Evolutionary conservation across 768 basidiomycete genomes (phyloP), one percentile per base, ranked within the genome.

Genomic region (Trametes sanguinea): DNA sequence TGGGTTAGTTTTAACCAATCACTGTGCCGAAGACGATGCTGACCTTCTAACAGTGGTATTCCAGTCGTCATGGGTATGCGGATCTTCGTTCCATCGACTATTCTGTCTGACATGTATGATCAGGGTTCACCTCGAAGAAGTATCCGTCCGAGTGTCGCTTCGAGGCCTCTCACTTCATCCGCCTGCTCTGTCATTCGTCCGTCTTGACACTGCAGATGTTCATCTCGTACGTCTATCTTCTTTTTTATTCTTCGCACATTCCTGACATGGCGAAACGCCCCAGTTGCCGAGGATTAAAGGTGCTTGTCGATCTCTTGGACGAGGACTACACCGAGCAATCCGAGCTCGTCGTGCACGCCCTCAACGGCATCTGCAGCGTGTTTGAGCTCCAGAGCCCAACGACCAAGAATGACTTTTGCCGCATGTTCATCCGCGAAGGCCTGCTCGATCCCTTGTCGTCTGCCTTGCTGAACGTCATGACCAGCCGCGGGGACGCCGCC

Each of bases 171-270:
- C 88, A 92, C 68, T 98, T 98, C 74, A 92, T 99, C 54, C 88
- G 92, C 30, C 76, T 95, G 13, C 83, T 98, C 29, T 97, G 96
- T 72, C 87, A 94, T 71, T 91, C 94, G 0, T 98, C 96, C 2
- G 88, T 94, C 10, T 76, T 97, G 64, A 99, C 96, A 2, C 77
- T 98, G 42, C 96, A 98, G 71, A 98, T 98, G 96, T 98, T 98
- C 77, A 97, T 98, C 64, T 92, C 94, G 94, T 95, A 71, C 61
- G 93, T 85, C 54, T 8, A 7, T 9, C 27, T 11, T 35, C 11
- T 50, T 44, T 9, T 30, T 13, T 43, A 48, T 0, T 32, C 51
- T 39, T 10, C 32, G 29, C 14, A 22, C 43, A 53, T 62, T 13
- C 58, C 22, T 13, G 50, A 42, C 16, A 22, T 14, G 42, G 7